Evolutionary conservation across 2,329 filamentous ascomycete species (phyloP), one percentile per base, ranked within the genome.

Genomic region (Alternaria sp.): DNA sequence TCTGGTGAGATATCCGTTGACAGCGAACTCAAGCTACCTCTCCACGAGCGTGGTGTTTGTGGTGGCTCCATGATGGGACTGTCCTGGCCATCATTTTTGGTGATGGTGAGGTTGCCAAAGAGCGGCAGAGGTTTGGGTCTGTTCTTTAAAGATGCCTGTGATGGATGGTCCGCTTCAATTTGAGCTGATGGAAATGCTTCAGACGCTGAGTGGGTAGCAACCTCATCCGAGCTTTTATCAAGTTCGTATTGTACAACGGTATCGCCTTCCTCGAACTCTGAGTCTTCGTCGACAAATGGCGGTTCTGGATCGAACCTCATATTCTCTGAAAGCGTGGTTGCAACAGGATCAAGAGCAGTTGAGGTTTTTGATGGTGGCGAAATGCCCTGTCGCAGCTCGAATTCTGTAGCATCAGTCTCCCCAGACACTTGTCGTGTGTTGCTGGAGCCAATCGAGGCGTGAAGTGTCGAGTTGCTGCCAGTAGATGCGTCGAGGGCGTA

Each of bases 251-350:
- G 73, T 3, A 77, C 60, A 4, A 77, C 63, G 6, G 74, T 77
- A 39, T 76, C 73, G 9, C 69, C 74, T 49, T 76, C 74, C 17
- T 77, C 74, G 37, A 75, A 77, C 3, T 70, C 67, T 3, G 66
- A 72, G 14, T 73, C 72, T 14, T 70, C 68, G n/a, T 73, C 68
- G 14, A 17, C 37, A 13, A 42, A 10, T 10, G 58, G 29, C 23
- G 34, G 44, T 26, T 54, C 61, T 24, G 54, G 45, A 21, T 60
- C 56, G n/a, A 46, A 33, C 31, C 24, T 50, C 5, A 31, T 17
- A 5, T 61, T 26, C 2, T 45, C 37, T n/a, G 31, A 21, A 28
- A 28, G 34, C 21, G 53, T 31, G 8, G 23, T 31, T 1, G 36
- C 37, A 8, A 24, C 17, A 8, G 26, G 23, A 8, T 17, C 8